Percentiles rank a stretch among this genome's conserved stretches.
Conservation (phyloP, 805 yeast genomes). For the Priceomyces fermenticarens region DNA sequence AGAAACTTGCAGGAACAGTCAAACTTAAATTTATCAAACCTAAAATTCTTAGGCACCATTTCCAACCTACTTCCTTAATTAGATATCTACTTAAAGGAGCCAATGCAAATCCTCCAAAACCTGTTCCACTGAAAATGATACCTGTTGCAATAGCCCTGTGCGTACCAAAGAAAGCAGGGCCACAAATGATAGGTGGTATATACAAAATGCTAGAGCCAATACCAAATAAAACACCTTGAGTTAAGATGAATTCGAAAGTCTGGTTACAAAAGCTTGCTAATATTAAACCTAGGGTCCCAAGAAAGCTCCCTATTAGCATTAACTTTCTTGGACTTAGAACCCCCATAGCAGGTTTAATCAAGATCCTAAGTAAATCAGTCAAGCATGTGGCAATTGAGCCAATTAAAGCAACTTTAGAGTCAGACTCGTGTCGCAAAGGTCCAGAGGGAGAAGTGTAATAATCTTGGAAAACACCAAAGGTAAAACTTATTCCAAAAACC, state of each 20-base stretch:
- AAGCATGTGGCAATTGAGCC: constrained; percentile 31
- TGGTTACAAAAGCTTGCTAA: constrained; percentile 19
- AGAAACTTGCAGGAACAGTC: constrained; percentile 10
- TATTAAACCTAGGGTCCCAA: constrained; percentile 25
- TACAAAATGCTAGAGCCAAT: constrained; percentile 30
- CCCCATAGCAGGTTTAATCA: constrained; percentile 17
- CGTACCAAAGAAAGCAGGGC: constrained; percentile 26
- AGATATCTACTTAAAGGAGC: constrained; percentile 25
- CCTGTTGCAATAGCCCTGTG: constrained; percentile 35
- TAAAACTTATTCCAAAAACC: constrained; percentile 34
- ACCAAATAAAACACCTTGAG: constrained; percentile 33
- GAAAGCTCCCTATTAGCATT: constrained; percentile 24
- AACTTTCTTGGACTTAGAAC: constrained; percentile 15
- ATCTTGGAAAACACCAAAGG: constrained; percentile 38
- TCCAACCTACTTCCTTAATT: constrained; percentile 28
- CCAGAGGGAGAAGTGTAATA: constrained; percentile 26
- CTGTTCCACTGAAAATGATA: constrained; percentile 32
- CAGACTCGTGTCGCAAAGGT: constrained; percentile 19
- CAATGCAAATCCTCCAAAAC: constrained; percentile 31
- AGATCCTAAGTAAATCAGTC: constrained; percentile 26
- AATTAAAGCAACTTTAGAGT: constrained; percentile 27
- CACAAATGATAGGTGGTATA: constrained; percentile 31
- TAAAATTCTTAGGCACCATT: constrained; percentile 29
- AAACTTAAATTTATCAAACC: constrained; percentile 22
- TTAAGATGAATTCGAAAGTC: constrained; percentile 23